Evolutionary conservation across 73 alveolate species (phyloP), one percentile per base, ranked within the genome.

Genomic region (Blepharisma stoltei): DNA sequence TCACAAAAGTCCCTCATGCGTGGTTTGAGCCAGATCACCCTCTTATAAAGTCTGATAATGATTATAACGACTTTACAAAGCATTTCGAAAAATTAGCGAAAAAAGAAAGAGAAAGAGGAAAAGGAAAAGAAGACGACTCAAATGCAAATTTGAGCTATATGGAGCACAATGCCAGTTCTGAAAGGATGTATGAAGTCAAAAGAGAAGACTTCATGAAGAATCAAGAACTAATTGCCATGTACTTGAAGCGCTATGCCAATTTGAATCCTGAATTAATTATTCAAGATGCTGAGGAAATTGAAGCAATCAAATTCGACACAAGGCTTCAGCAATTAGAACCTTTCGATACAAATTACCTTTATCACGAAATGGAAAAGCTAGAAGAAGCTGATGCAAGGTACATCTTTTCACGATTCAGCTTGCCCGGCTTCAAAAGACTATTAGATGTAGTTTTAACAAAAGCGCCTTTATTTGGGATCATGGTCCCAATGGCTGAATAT

Each of bases 11-110:
- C 46, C 73, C 73, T 60, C 73, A 60, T 5, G 46, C 73, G 2
- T 60, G 73, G 73, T 60, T 60, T 25, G 73, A 60, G 46, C 73
- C 23, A 60, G 73, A 60, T 0, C 73, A 60, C 45, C 73, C 38
- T 60, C 46, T 60, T n/a, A 18, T 60, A 38, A 60, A 5, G 73
- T 11, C 73, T 8, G 73, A 60, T 38, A n/a, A 1, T 60, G 49
- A 60, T 14, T 9, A 1, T 14, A 60, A 14, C 4, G 23, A 60
- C 0, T 9, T 60, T 14, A 14, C 23, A 38, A 60, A 5, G 45
- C 11, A 18, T 38, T 14, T 20, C 18, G 73, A 60, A 25, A 60
- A 60, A 60, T 2, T 14, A 60, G 73, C 46, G 4, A 25, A 18
- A 8, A 60, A 20, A 9, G 23, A n/a, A 9, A 60, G 23, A 60